Conservation (phyloP, 2,329 filamentous ascomycete genomes). For the Diplodia seriata region DNA sequence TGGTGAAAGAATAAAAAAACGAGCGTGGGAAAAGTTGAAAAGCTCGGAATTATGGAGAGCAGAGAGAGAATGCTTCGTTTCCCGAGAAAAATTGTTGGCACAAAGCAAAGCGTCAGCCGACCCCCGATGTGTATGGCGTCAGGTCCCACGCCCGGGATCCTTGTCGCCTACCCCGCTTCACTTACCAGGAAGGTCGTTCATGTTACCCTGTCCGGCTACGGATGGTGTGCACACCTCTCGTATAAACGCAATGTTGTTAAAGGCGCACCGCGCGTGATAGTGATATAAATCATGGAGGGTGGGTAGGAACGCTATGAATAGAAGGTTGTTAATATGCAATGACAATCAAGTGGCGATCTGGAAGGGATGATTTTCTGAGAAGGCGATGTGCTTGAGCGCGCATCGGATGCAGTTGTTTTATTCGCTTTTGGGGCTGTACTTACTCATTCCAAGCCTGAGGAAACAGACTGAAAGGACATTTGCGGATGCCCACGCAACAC, state of each 20-base stretch:
- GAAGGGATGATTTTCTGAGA: background rate
- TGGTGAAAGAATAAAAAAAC: too few relatives aligned
- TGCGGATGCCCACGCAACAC: background rate
- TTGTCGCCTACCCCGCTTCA: constrained; percentile 17
- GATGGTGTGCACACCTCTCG: constrained; percentile 1
- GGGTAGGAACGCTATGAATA: constrained; percentile 9
- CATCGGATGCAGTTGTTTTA: background rate
- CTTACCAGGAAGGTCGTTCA: background rate
- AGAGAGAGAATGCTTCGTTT: background rate
- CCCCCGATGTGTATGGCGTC: background rate
- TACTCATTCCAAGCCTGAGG: too few relatives aligned
- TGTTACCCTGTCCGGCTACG: background rate
- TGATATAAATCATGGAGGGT: background rate
- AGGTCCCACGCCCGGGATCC: background rate
- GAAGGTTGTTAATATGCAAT: background rate
- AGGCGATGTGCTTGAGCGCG: background rate
- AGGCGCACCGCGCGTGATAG: background rate
- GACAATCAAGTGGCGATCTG: background rate
- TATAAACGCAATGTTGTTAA: background rate
- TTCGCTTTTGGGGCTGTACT: background rate
- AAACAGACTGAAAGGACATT: background rate
- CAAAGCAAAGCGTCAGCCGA: constrained; percentile 5
- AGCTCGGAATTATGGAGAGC: too few relatives aligned
- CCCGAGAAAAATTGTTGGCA: background rate
- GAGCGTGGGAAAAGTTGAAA: background rate